These are phyloP conservation scores for Exophiala viscosa DNA, from an alignment of 2,329 filamentous ascomycete genomes.

Conservation along the genomic window DNA sequence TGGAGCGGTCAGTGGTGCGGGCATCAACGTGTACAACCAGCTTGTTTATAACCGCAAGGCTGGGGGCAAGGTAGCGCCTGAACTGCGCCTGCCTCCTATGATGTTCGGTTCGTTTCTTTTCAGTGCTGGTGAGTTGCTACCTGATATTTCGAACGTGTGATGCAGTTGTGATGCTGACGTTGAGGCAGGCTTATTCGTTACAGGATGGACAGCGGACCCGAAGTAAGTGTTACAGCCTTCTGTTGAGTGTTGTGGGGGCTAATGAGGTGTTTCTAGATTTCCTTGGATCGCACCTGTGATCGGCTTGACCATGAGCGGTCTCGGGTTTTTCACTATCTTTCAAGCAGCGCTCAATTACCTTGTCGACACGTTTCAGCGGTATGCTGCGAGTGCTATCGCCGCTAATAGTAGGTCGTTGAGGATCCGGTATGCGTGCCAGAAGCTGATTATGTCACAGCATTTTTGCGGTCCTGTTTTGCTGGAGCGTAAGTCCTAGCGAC, in stretches of 20 bases:
- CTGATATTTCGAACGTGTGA: no score
- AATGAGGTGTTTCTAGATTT: conserved; percentile 24
- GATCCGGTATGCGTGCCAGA: not conserved
- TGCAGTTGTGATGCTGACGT: not conserved
- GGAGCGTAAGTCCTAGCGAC: conserved; percentile 31
- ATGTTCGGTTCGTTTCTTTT: conserved; percentile 51
- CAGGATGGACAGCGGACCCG: conserved; percentile 55
- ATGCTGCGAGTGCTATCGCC: conserved; percentile 41
- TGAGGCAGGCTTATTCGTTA: conserved; percentile 54
- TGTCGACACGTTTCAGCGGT: conserved; percentile 43
- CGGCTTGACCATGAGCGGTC: conserved; percentile 37
- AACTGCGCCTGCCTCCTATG: conserved; percentile 52
- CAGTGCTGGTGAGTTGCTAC: conserved; percentile 32
- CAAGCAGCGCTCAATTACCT: conserved; percentile 42
- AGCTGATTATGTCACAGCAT: conserved; percentile 25
- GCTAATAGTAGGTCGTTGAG: conserved; percentile 35
- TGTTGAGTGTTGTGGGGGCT: not conserved
- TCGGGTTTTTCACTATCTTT: conserved; percentile 43
- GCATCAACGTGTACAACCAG: conserved; percentile 43
- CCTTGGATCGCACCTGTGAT: conserved; percentile 38
- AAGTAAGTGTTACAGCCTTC: conserved; percentile 6
- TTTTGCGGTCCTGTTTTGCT: conserved; percentile 46
- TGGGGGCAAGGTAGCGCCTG: conserved; percentile 32
- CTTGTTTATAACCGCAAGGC: conserved; percentile 31
- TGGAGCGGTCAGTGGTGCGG: conserved; percentile 39